These are phyloP conservation scores for Trametes villosa DNA, from an alignment of 768 basidiomycete genomes.

Conservation along the genomic window DNA sequence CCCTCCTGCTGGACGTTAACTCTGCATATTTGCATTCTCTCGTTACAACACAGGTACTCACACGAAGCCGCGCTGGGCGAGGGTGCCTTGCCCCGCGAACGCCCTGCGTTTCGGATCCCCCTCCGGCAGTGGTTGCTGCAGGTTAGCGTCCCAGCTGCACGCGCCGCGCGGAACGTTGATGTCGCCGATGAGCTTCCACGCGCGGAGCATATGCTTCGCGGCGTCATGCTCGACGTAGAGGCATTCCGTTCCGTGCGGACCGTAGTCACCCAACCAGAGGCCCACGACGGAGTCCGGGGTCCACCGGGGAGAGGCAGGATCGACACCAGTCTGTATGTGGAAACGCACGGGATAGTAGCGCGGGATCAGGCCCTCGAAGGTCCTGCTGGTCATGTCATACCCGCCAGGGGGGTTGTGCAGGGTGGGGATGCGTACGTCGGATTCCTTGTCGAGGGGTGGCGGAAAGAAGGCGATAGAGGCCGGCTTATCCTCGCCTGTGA, in stretches of 20 bases:
- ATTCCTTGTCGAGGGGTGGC: neutral
- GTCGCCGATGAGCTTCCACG: slow-evolving; percentile 32
- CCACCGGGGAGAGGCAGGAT: slow-evolving; percentile 21
- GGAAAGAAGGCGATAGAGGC: slow-evolving; percentile 22
- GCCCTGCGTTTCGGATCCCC: neutral
- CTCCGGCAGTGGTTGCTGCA: neutral
- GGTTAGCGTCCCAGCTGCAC: slow-evolving; percentile 21
- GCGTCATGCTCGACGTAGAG: slow-evolving; percentile 24
- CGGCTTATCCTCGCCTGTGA: slow-evolving; percentile 15
- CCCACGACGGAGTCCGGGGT: slow-evolving; percentile 24
- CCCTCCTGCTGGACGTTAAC: neutral
- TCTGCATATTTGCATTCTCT: too few relatives aligned
- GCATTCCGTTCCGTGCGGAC: slow-evolving; percentile 28
- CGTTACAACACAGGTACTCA: neutral
- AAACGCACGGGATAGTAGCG: slow-evolving; percentile 27
- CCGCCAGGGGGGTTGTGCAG: slow-evolving; percentile 8
- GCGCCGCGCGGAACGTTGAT: slow-evolving; percentile 29
- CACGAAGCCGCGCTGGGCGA: slow-evolving; percentile 12
- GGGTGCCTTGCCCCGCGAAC: slow-evolving; percentile 3
- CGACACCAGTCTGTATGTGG: slow-evolving; percentile 2
- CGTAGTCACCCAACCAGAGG: slow-evolving; percentile 33
- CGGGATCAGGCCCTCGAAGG: neutral
- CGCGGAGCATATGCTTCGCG: slow-evolving; percentile 10
- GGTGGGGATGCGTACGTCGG: slow-evolving; percentile 11
- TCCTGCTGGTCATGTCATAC: neutral